Evolutionary conservation across 495 filamentous ascomycete species (phyloP).

Genomic region (Xylona heveae): DNA sequence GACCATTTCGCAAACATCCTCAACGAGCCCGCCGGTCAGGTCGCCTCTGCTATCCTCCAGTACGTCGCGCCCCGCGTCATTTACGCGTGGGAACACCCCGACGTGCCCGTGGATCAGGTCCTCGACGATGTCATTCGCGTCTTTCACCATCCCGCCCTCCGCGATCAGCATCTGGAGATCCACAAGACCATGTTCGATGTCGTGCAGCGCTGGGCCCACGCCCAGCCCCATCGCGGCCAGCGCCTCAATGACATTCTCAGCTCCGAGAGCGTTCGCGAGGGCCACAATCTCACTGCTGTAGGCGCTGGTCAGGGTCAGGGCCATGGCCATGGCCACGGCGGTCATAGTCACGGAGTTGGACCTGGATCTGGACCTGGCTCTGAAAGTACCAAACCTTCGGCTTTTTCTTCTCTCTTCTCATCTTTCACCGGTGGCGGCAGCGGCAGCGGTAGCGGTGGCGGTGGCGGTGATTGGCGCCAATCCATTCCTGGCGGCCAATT

Average conservation of each 20-base stretch:
- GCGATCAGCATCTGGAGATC: slow-evolving; percentile 4
- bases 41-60: slow-evolving; percentile 4
- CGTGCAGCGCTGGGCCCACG: slow-evolving; percentile 3
- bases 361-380: too few species aligned
- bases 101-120: slow-evolving; percentile 5
- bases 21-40: slow-evolving; percentile 6
- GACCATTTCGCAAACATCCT: slow-evolving; percentile 34
- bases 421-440: too few species aligned
- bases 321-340: too few species aligned
- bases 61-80: slow-evolving; percentile 6
- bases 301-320: too few species aligned
- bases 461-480: too few species aligned
- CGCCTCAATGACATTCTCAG: slow-evolving; percentile 4
- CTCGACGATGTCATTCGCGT: slow-evolving; percentile 4
- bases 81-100: slow-evolving; percentile 5
- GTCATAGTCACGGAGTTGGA: too few species aligned
- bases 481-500: too few species aligned
- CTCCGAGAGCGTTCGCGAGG: slow-evolving; percentile 5
- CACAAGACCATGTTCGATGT: slow-evolving; percentile 4
- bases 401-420: too few species aligned
- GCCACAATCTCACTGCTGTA: too few species aligned
- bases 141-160: slow-evolving; percentile 6
- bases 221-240: slow-evolving; percentile 2
- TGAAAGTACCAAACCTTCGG: too few species aligned
- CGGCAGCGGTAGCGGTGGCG: too few species aligned